Base-by-base conservation (phyloP, 768 basidiomycete genomes). In the Gelatoporia subvermispora region DNA sequence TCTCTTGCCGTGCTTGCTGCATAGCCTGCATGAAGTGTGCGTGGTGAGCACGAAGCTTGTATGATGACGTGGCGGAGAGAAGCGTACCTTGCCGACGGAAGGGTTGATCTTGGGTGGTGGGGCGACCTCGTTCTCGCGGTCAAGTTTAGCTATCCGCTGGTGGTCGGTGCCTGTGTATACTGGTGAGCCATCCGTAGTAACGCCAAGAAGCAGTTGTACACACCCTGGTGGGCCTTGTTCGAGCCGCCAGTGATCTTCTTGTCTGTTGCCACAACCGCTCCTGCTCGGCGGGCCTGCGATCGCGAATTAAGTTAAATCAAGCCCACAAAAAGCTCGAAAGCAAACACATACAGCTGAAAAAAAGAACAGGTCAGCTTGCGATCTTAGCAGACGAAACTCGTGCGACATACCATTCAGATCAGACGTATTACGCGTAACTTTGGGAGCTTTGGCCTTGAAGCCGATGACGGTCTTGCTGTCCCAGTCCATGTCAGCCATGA, bases 51-150 rank as follows among this genome's bases (percentile, higher is more conserved):
- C 28, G 2, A 40, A 13, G 43, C 34, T 22, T 3, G 7, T 17
- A 18, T 28, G 23, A 28, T 38, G 35, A 4, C 20, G 28, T 16
- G n/a, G 21, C 21, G 16, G 22, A 50, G 25, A 35, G 17, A 18
- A 24, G 66, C 77, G 37, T 62, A 86, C 88, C 67, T 82, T 83
- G 54, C 88, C 88, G 52, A 88, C 88, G 20, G 73, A 74, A 8
- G 82, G 74, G 2, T 75, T 65, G 55, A 97, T 71, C 70, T 92
- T 95, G 45, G 86, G 57, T 41, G 94, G 94, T 7, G 93, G 93
- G 8, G 93, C 91, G 20, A 95, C 93, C 61, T 95, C 93, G 65
- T 97, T 94, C 59, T 96, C 92, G 38, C 90, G 82, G 67, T 94
- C 93, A 37, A 97, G 84, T 62, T 94, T 94, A 21, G 88, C 93